Evolutionary conservation across 495 filamentous ascomycete genomes (phyloP).

Genomic region (Neurospora sp.): DNA sequence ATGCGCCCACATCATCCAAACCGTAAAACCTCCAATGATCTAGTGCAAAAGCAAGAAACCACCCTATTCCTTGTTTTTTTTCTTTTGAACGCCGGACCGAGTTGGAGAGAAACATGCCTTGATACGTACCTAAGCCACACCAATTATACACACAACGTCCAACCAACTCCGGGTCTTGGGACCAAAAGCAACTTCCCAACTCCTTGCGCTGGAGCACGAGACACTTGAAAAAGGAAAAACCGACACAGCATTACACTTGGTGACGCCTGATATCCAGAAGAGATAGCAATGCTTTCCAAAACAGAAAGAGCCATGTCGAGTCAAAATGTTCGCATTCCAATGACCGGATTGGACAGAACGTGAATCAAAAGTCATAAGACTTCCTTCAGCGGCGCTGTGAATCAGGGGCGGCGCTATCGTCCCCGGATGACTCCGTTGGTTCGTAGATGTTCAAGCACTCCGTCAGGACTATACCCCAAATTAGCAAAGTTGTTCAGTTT

Average conservation of each 20-base stretch:
- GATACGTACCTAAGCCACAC: background rate
- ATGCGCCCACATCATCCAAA: background rate
- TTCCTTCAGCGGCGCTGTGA: background rate
- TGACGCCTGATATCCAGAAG: background rate
- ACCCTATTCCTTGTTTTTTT: background rate
- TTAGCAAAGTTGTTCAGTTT: background rate
- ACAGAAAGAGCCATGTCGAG: background rate
- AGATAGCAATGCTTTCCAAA: background rate
- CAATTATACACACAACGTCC: conserved; percentile 1
- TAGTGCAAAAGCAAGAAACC: background rate
- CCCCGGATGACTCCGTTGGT: conserved; percentile 24
- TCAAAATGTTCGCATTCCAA: background rate
- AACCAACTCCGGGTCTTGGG: conserved; percentile 2
- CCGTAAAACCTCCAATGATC: background rate
- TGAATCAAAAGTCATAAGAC: background rate
- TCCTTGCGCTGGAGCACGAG: conserved; percentile 7
- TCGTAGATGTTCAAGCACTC: conserved; percentile 56
- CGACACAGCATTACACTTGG: background rate
- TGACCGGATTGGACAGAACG: background rate
- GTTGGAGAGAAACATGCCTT: background rate
- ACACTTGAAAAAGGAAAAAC: conserved; percentile 4
- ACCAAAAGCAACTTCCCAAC: conserved; percentile 5
- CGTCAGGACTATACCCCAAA: conserved; percentile 40
- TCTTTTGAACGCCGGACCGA: conserved; percentile 1
- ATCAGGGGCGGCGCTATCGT: conserved; percentile 8